Base-by-base conservation (phyloP, 2,329 filamentous ascomycete genomes). In the Gyromitra esculenta region DNA sequence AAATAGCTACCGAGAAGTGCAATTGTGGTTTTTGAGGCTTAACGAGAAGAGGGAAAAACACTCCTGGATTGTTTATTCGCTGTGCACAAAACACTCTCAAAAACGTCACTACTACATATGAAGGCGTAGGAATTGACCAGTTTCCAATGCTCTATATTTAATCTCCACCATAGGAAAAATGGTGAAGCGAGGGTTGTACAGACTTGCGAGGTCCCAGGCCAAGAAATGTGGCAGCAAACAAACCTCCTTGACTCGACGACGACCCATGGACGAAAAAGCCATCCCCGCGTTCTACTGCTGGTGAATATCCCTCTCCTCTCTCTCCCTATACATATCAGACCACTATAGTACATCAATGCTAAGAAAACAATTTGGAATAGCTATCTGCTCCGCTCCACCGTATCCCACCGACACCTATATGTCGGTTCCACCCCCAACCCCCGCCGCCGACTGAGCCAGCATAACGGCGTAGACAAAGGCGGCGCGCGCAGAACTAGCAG, bases 401-500 rank as follows among this genome's bases (percentile, higher is more conserved):
- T 94, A 8, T 88, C 89, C 59, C 87, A 88, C 37, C 89, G 88
- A 1, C 85, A 83, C 59, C 87, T 95, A 37, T 99, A 99, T 83
- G 91, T 98, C 70, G 96, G 96, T 68, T 97, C 93, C 56, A 98
- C 96, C 0, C 94, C 94, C 0, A 90, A 97, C 82, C 95, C 96
- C 54, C 89, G 90, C 0, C 88, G 95, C 75, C 91, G 96, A 13
- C 87, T 98, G 31, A 90, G 89, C 77, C 96, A 98, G 83, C 96
- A 99, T 84, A 99, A 99, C 87, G 96, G 96, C 67, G 85, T 90
- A 64, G 87, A 87, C 41, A 91, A 89, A 82, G 96, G 96, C 66
- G 96, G 96, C 45, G 96, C 96, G 39, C 89, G 86, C 39, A 88
- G 90, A 60, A 99, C 96, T 0, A 88, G 91, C 9, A 87, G 88